phyloP scores from a whole-genome alignment of 495 filamentous ascomycete genomes.

The Umbilicaria muhlenbergii region DNA sequence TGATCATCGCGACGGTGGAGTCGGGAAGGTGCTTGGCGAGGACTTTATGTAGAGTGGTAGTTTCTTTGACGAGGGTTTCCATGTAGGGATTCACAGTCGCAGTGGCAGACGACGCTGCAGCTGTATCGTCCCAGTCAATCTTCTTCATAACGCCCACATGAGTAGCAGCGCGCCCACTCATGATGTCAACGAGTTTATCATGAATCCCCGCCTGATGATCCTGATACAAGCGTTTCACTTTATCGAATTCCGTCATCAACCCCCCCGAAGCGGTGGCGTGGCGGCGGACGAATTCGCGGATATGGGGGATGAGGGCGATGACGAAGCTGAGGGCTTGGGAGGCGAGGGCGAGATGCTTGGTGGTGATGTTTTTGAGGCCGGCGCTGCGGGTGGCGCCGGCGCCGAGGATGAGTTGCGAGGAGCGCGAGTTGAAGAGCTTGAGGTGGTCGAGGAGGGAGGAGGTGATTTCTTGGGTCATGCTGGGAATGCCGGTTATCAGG shows the following conservation, averaged over 20 bases:
- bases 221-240: slow-evolving; percentile 71
- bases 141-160: slow-evolving; percentile 64
- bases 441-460: slow-evolving; percentile 56
- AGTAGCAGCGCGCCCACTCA: slow-evolving; percentile 58
- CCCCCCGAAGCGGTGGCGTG: slow-evolving; percentile 43
- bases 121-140: slow-evolving; percentile 50
- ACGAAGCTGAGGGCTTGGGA: slow-evolving; percentile 84
- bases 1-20: slow-evolving; percentile 66
- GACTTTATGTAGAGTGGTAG: slow-evolving; percentile 72
- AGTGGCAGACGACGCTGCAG: slow-evolving; percentile 17
- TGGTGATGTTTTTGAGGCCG: slow-evolving; percentile 90
- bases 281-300: slow-evolving; percentile 78
- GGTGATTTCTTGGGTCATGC: slow-evolving; percentile 72
- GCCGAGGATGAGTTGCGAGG: slow-evolving; percentile 84
- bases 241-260: slow-evolving; percentile 83
- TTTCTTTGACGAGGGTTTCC: slow-evolving; percentile 84
- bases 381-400: slow-evolving; percentile 85
- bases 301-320: slow-evolving; percentile 71
- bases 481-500: slow-evolving; percentile 70
- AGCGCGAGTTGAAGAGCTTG: slow-evolving; percentile 85
- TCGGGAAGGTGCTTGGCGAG: slow-evolving; percentile 73
- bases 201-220: slow-evolving; percentile 91
- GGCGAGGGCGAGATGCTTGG: slow-evolving; percentile 85
- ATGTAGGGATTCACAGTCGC: slow-evolving; percentile 55
- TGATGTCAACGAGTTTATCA: slow-evolving; percentile 92